Conservation (phyloP, 805 yeast genomes). For the Candida taoyuanica region DNA sequence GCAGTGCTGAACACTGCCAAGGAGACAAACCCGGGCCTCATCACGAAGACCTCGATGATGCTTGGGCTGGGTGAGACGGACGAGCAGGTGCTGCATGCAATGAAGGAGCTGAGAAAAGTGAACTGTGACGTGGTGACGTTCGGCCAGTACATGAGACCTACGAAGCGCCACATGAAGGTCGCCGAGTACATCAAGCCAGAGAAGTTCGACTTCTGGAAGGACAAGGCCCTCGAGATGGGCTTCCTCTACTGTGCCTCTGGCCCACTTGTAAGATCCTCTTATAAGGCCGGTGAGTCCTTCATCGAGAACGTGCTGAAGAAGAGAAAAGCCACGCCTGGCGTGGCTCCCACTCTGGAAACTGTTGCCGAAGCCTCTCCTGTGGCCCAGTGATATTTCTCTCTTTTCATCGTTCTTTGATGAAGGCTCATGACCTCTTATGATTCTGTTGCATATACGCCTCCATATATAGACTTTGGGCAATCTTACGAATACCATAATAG, state of each 20-base stretch:
- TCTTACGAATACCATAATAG: no score
- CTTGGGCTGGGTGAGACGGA: slow-evolving; percentile 96
- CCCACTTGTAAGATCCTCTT: slow-evolving; percentile 92
- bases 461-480: no score
- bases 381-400: neutral
- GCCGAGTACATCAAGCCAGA: slow-evolving; percentile 93
- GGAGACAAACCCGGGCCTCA: slow-evolving; percentile 60
- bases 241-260: slow-evolving; percentile 96
- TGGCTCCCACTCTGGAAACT: neutral
- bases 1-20: slow-evolving; percentile 79
- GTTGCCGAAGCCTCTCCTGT: neutral
- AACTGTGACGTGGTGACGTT: slow-evolving; percentile 93
- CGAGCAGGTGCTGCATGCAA: slow-evolving; percentile 74
- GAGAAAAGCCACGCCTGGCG: slow-evolving; percentile 35
- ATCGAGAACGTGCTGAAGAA: slow-evolving; percentile 88
- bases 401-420: no score
- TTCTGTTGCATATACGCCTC: no score
- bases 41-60: slow-evolving; percentile 95
- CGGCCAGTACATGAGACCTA: slow-evolving; percentile 99
- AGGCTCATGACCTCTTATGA: no score
- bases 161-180: slow-evolving; percentile 97
- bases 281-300: slow-evolving; percentile 97
- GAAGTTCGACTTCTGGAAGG: slow-evolving; percentile 90
- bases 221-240: slow-evolving; percentile 80
- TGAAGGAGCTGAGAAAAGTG: slow-evolving; percentile 69